Base-by-base conservation (phyloP, 495 filamentous ascomycete species). In the Podospora pseudocomata region DNA sequence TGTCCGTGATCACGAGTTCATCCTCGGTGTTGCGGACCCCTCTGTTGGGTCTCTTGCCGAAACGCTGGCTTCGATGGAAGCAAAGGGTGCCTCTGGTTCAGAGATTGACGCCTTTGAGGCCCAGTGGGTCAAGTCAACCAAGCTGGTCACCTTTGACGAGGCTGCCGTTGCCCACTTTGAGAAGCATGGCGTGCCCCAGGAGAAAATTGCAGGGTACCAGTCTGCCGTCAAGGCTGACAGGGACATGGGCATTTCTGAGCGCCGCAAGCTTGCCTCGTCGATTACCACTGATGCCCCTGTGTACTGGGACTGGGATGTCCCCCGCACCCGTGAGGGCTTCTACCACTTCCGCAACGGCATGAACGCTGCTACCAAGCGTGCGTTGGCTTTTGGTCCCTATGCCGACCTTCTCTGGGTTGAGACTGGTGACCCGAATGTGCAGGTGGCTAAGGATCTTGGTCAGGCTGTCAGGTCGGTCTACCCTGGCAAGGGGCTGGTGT, bases 381-480 rank as follows among this genome's bases (percentile, higher is more conserved):
- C 94, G 2, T 89, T 93, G 67, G 91, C 89, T 57, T 99, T 96
- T 67, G 93, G 86, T 3, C 95, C 95, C 2, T 97, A 91, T 77
- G 94, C 95, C 5, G 95, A 99, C 76, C 89, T 99, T 5, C 87
- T 99, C 20, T 99, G 95, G 95, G 90, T 98, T 13, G 95, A 99
- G 80, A 99, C 95, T 4, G 95, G 91, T 39, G 89, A 92, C 73
- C 95, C 95, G 9, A 86, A 86, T 61, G 92, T 98, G 30, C 77
- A 86, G 57, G 91, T 95, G 60, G 92, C 91, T 2, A 80, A 82
- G 5, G 81, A 82, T 66, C 93, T 99, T 70, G 91, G 92, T 1
- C 82, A 83, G 3, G 86, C 94, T 39, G 93, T 99, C 65, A 86
- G 89, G 27, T 74, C 76, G 4, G 80, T 69, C 4, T 80, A 82